Conservation (phyloP, 2,329 filamentous ascomycete species). For the Ceratocystis eucalypticola region DNA sequence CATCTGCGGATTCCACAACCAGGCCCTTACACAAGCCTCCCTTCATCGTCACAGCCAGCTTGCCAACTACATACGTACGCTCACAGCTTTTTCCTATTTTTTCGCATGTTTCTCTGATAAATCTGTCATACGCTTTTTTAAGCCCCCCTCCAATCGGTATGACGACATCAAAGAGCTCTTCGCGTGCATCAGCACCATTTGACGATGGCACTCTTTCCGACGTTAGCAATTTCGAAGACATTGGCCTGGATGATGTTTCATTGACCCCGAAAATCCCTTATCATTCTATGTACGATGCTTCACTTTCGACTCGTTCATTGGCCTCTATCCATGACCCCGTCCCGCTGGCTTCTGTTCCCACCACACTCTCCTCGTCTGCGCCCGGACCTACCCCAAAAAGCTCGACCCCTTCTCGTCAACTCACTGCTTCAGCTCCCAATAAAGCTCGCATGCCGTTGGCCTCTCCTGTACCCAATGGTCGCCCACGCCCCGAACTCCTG, state of each 20-base stretch:
- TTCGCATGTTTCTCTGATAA: constrained; percentile 1
- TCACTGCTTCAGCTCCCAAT: constrained; percentile 13
- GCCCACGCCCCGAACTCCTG: constrained; percentile 26
- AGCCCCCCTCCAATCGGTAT: constrained; percentile 38
- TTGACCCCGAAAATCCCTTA: constrained; percentile 22
- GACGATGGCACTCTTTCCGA: constrained; percentile 62
- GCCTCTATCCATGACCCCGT: constrained; percentile 24
- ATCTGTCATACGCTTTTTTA: background rate
- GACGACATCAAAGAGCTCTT: constrained; percentile 72
- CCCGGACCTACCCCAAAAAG: constrained; percentile 14
- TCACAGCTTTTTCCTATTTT: background rate
- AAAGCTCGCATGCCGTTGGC: constrained; percentile 24
- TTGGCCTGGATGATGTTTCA: constrained; percentile 59
- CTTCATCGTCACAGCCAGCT: background rate
- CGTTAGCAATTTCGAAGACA: constrained; percentile 80
- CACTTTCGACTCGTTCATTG: constrained; percentile 24
- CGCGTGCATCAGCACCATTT: constrained; percentile 65
- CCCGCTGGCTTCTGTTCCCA: constrained; percentile 22
- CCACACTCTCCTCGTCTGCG: constrained; percentile 6
- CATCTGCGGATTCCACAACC: background rate
- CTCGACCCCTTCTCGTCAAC: constrained; percentile 12
- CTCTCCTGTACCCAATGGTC: constrained; percentile 23
- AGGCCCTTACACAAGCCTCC: background rate
- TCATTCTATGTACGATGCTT: constrained; percentile 20
- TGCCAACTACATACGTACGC: background rate